Percentiles rank a stretch among this genome's conserved stretches.
These are phyloP conservation scores for Ogataea ganodermae DNA, from an alignment of 805 yeast genomes.

Conservation along the genomic window DNA sequence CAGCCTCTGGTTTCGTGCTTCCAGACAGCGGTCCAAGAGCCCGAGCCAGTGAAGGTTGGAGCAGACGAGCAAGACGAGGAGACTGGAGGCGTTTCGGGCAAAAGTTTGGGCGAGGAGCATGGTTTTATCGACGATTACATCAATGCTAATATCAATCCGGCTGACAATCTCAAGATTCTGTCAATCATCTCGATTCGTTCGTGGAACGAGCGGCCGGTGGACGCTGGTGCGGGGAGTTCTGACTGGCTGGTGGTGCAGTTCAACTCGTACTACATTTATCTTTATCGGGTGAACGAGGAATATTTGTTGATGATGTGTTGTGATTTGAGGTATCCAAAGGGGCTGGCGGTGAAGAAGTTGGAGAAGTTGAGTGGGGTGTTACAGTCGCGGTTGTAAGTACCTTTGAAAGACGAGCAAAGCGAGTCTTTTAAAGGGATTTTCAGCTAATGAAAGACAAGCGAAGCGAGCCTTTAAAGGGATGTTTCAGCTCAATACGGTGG, in stretches of 20 bases:
- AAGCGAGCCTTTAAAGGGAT: too few relatives aligned
- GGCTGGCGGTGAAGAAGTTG: slow-evolving; percentile 31
- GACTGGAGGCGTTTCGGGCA: too few relatives aligned
- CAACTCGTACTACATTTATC: slow-evolving; percentile 26
- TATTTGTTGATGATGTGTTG: slow-evolving; percentile 33
- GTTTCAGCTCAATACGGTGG: too few relatives aligned
- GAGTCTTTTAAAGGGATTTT: too few relatives aligned
- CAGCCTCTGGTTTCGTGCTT: slow-evolving; percentile 36
- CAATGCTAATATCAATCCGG: slow-evolving; percentile 32
- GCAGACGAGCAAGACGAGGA: slow-evolving; percentile 2
- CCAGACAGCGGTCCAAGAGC: slow-evolving; percentile 8
- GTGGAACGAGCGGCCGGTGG: slow-evolving; percentile 26
- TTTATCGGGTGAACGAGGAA: slow-evolving; percentile 24
- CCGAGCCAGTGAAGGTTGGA: background rate
- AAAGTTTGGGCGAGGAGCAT: too few relatives aligned
- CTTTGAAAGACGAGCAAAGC: background rate
- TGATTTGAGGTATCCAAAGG: slow-evolving; percentile 31
- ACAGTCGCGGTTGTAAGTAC: slow-evolving; percentile 10
- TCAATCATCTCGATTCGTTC: slow-evolving; percentile 32
- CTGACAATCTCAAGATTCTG: slow-evolving; percentile 34
- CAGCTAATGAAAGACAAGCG: too few relatives aligned
- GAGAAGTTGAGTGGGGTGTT: slow-evolving; percentile 18
- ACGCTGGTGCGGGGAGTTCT: background rate
- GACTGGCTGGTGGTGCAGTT: slow-evolving; percentile 33
- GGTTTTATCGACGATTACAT: slow-evolving; percentile 29